Conservation (phyloP, 306 rosid species). For the Sophora flavescens region DNA sequence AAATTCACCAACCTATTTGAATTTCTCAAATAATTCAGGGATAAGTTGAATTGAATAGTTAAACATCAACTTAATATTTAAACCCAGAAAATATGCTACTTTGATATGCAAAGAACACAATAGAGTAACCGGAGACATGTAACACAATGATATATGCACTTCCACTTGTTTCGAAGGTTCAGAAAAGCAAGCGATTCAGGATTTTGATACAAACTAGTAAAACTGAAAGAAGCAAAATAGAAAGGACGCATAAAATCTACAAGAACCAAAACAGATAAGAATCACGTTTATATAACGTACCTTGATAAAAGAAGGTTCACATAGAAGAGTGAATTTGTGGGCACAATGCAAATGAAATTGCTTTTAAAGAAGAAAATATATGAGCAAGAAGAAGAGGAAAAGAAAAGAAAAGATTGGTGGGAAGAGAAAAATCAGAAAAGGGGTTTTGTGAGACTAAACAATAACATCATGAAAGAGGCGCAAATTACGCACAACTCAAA, state of each 20-base stretch:
- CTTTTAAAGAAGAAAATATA: slow-evolving; percentile 33
- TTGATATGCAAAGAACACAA: too few species aligned
- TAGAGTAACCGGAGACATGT: too few species aligned
- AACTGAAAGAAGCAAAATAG: background rate
- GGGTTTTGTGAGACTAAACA: slow-evolving; percentile 9
- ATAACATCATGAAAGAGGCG: slow-evolving; percentile 24
- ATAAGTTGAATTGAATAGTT: too few species aligned
- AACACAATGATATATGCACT: too few species aligned
- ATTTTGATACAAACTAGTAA: slow-evolving; percentile 33
- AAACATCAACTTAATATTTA: too few species aligned
- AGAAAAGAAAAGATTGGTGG: background rate
- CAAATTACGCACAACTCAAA: slow-evolving; percentile 45
- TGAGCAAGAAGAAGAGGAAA: slow-evolving; percentile 15
- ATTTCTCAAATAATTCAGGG: too few species aligned
- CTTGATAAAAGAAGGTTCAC: slow-evolving; percentile 53
- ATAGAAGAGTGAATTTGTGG: slow-evolving; percentile 47
- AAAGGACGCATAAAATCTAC: slow-evolving; percentile 17
- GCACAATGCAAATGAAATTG: slow-evolving; percentile 33
- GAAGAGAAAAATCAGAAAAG: slow-evolving; percentile 35
- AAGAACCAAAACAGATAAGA: slow-evolving; percentile 33
- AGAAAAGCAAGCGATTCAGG: background rate
- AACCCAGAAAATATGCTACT: too few species aligned
- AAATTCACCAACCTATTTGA: too few species aligned
- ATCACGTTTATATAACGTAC: slow-evolving; percentile 52
- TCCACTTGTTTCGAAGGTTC: background rate